A percentile compares a stretch with the other conserved stretches of the same genome.
These are phyloP conservation scores for Chaetomiaceae sp. DNA, from an alignment of 2,329 filamentous ascomycete species.

Conservation along the genomic window DNA sequence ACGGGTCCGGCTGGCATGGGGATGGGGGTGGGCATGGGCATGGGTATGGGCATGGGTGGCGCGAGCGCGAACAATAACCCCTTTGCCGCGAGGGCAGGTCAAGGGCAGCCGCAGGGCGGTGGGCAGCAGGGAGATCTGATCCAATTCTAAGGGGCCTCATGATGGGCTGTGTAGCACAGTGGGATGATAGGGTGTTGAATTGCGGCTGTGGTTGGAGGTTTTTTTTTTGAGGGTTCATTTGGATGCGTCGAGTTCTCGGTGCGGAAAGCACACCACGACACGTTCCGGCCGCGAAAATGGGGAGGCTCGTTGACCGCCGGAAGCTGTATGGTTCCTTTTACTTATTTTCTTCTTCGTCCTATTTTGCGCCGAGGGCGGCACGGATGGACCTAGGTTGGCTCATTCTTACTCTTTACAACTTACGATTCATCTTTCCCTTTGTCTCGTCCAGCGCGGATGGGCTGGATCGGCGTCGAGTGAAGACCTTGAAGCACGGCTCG, in stretches of 20 bases:
- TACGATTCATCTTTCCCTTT: neutral
- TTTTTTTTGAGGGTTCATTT: too few species aligned
- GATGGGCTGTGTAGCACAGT: neutral
- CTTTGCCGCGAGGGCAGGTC: slow-evolving; percentile 42
- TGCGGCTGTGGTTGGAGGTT: too few species aligned
- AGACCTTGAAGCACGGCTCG: too few species aligned
- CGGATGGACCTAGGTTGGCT: neutral
- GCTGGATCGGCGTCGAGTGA: too few species aligned
- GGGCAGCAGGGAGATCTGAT: slow-evolving; percentile 46
- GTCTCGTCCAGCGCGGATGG: neutral
- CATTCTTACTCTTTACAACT: neutral
- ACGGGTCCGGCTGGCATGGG: slow-evolving; percentile 53
- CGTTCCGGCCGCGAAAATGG: neutral
- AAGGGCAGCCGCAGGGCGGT: slow-evolving; percentile 45
- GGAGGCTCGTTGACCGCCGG: neutral
- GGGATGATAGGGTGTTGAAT: too few species aligned
- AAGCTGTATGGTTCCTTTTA: too few species aligned
- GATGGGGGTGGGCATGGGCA: slow-evolving; percentile 32
- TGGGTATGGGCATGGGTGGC: slow-evolving; percentile 33
- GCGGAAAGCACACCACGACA: too few species aligned
- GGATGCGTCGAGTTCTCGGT: too few species aligned
- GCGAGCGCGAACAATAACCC: slow-evolving; percentile 42
- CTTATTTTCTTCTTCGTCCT: neutral
- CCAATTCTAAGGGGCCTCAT: slow-evolving; percentile 44
- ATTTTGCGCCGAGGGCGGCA: slow-evolving; percentile 1